Conservation (phyloP, 148 eudicot species). For the Tetragonia tetragonoides region DNA sequence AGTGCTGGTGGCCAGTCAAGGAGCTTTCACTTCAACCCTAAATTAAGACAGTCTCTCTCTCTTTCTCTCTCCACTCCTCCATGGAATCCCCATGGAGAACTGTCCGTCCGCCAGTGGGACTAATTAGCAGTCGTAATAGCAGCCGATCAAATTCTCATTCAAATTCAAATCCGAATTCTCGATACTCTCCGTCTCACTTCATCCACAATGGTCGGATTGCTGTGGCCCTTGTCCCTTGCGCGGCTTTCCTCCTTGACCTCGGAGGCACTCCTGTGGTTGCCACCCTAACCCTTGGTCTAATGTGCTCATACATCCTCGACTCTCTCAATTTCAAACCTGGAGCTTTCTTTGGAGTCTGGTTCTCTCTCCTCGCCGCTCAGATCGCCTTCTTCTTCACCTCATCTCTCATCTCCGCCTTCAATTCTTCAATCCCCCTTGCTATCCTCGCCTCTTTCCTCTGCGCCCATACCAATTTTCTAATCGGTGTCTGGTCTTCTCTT, state of each 20-base stretch:
- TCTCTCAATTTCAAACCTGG: conserved; percentile 73
- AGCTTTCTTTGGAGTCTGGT: conserved; percentile 85
- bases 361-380: conserved; percentile 68
- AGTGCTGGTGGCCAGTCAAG: no score
- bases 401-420: conserved; percentile 46
- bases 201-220: conserved; percentile 67
- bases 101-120: no score
- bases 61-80: no score
- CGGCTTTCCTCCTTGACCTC: conserved; percentile 78
- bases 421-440: conserved; percentile 49
- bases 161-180: conserved; percentile 19
- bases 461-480: conserved; percentile 54
- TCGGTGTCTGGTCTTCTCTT: conserved; percentile 92
- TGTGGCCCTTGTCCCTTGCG: conserved; percentile 65
- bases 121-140: conserved; percentile 6
- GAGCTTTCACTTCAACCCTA: no score
- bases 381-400: conserved; percentile 70
- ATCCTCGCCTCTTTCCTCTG: conserved; percentile 51
- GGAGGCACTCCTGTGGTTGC: conserved; percentile 79
- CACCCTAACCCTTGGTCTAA: conserved; percentile 55
- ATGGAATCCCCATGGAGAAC: no score
- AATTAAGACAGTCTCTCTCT: no score
- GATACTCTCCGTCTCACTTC: conserved; percentile 52
- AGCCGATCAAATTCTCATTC: not conserved
- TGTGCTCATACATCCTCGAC: conserved; percentile 80